These are phyloP conservation scores for Eucalyptus microcorys DNA, from an alignment of 345 rosid genomes.

Conservation along the genomic window DNA sequence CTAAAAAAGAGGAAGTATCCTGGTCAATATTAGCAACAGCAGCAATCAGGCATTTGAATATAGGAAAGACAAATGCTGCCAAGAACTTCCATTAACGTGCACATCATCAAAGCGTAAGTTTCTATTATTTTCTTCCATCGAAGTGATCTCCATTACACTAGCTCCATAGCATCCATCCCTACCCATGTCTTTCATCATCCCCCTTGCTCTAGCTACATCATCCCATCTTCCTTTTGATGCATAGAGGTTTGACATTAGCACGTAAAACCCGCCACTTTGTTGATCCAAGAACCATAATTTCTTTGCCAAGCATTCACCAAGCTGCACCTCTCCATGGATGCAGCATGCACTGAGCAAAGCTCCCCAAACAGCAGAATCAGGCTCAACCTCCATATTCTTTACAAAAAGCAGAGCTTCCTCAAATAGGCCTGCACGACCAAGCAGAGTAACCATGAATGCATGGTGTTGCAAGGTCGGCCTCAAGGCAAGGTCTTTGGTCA, in stretches of 20 bases:
- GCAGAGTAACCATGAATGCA: slow-evolving; percentile 63
- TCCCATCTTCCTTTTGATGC: slow-evolving; percentile 70
- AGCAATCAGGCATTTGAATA: neutral
- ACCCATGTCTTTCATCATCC: slow-evolving; percentile 58
- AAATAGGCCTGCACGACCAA: slow-evolving; percentile 50
- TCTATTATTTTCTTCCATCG: neutral
- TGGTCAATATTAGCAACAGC: neutral
- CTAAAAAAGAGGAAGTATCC: neutral
- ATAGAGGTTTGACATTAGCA: slow-evolving; percentile 82
- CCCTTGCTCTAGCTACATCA: slow-evolving; percentile 56
- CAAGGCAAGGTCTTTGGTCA: slow-evolving; percentile 43
- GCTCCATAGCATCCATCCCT: slow-evolving; percentile 71
- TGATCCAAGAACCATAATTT: slow-evolving; percentile 51
- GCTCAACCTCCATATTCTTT: slow-evolving; percentile 28
- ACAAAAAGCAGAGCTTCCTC: slow-evolving; percentile 46
- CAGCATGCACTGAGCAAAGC: slow-evolving; percentile 65
- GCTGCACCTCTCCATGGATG: slow-evolving; percentile 46
- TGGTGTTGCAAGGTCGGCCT: slow-evolving; percentile 57
- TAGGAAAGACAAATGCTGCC: neutral
- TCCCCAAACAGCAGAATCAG: slow-evolving; percentile 81
- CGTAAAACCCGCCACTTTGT: slow-evolving; percentile 63
- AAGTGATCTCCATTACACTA: slow-evolving; percentile 31
- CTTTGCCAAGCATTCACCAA: slow-evolving; percentile 77
- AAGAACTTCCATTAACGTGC: neutral
- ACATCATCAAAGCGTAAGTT: neutral